Evolutionary conservation across 2,329 filamentous ascomycete genomes (phyloP), one percentile per base, ranked within the genome.

Genomic region (Huntiella decipiens): DNA sequence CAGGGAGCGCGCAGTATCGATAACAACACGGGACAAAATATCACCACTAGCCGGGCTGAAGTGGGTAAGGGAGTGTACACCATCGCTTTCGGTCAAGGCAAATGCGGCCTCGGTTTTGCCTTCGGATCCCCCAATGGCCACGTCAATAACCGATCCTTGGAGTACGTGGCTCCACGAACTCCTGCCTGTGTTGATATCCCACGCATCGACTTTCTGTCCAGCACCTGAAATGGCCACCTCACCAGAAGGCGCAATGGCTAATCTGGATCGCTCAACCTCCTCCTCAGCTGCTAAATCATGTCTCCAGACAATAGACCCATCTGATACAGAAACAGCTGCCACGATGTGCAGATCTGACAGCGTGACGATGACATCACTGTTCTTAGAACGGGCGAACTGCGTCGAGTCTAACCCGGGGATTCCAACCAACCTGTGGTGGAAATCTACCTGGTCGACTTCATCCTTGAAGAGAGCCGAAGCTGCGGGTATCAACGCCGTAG

Each of bases 341-440:
- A 98, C 63, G 2, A 95, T 73, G 34, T 78, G 76, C 42, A 86
- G 71, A 48, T 95, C 83, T 52, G 84, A 92, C 38, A 96, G 66
- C 0, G 91, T 92, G 61, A 95, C 98, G 44, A 98, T 71, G 34
- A 98, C 70, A 31, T 83, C 88, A 33, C 87, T 87, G 61, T 83
- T 85, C 51, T 88, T 87, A 35, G 91, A 88, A 54, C 79, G 80
- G 64, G 95, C 85, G 74, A 96, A 96, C 71, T 96, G 92, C 54
- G 88, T 95, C 51, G 84, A 82, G 52, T 83, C 75, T 59, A 74
- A 68, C 59, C 81, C 80, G 46, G 91, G 86, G 34, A 83, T 65
- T 56, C 91, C 91, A 56, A 98, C 67, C 42, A 96, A 77, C 53
- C 83, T 76, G 65, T 93, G 78, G 64, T 96, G 88, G 66, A 86